These are phyloP conservation scores for Carpinus fangiana DNA, from an alignment of 306 rosid species.

Conservation along the genomic window DNA sequence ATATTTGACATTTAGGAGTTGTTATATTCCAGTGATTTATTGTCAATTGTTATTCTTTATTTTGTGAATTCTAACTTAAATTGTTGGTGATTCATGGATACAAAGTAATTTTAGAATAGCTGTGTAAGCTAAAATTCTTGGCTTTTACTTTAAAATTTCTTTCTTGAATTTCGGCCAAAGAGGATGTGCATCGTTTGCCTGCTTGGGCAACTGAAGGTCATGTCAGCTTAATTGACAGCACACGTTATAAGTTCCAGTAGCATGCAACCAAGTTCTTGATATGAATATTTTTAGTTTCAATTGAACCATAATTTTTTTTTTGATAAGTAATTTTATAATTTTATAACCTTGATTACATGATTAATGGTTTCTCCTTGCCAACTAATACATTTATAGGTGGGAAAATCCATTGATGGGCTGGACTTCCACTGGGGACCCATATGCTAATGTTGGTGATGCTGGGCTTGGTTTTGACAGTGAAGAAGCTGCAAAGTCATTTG, in stretches of 20 bases:
- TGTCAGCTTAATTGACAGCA: neutral
- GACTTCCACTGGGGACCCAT: slow-evolving; percentile 99
- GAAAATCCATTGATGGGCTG: slow-evolving; percentile 99
- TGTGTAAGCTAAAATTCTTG: neutral
- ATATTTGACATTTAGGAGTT: neutral
- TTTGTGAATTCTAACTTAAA: neutral
- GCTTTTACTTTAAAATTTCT: neutral
- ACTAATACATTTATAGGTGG: slow-evolving; percentile 65
- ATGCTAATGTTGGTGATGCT: slow-evolving; percentile 87
- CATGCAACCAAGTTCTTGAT: neutral
- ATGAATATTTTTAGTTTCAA: neutral
- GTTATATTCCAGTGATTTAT: neutral
- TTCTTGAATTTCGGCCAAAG: neutral
- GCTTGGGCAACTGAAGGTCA: neutral
- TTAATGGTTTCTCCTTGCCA: slow-evolving; percentile 16
- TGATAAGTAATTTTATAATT: no score
- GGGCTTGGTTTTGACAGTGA: slow-evolving; percentile 79
- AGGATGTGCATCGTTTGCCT: neutral
- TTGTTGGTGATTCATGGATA: neutral
- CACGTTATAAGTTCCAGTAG: neutral
- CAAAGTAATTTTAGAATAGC: neutral
- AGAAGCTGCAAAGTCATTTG: slow-evolving; percentile 86
- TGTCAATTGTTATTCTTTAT: neutral
- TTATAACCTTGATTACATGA: slow-evolving; percentile 1
- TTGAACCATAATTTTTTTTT: slow-evolving; percentile 13